Base-by-base conservation (phyloP, 2,329 filamentous ascomycete species). In the Pseudogymnoascus sp. region DNA sequence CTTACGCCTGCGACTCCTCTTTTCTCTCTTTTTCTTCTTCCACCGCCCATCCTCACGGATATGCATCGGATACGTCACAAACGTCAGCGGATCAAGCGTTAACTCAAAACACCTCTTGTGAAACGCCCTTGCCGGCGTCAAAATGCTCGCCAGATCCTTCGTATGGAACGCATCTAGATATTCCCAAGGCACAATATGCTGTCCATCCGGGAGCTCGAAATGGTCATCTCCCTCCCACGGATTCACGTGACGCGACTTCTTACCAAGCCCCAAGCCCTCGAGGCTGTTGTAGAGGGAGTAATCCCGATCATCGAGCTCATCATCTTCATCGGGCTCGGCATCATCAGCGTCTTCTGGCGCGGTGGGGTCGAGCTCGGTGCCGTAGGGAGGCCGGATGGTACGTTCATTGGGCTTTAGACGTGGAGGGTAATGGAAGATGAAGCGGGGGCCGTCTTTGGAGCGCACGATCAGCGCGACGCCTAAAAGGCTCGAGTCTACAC, bases 381-480 rank as follows among this genome's bases (percentile, higher is more conserved):
- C 71, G 38, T 70, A 71, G 44, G 70, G 64, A 10, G 63, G 62
- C 42, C 66, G 64, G 10, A 65, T 60, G 33, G 68, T 64, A 21
- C 73, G 69, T 62, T 74, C 71, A 39, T 75, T 67, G 35, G 73
- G 73, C 62, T 77, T 74, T 66, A 79, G 74, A 70, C 78, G 75
- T 68, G 86, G 82, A n/a, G 91, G 91, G 71, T 94, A 94, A 74
- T 96, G 90, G 74, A 92, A 96, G 69, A 94, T 88, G 69, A 94
- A 88, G 66, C 86, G 85, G 29, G 91, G 89, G 13, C 91, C 91
- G 68, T 90, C 88, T 66, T 88, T 85, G 35, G 89, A 90, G 66
- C 89, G 67, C 39, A 73, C 70, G 15, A 71, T 66, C 10, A 74
- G 63, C 2, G 68, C 68, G 42, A 73, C 66, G 12, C 68, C 69